Evolutionary conservation across 164 flowering plant genomes (phyloP).

Genomic region (Hamamelis virginiana): DNA sequence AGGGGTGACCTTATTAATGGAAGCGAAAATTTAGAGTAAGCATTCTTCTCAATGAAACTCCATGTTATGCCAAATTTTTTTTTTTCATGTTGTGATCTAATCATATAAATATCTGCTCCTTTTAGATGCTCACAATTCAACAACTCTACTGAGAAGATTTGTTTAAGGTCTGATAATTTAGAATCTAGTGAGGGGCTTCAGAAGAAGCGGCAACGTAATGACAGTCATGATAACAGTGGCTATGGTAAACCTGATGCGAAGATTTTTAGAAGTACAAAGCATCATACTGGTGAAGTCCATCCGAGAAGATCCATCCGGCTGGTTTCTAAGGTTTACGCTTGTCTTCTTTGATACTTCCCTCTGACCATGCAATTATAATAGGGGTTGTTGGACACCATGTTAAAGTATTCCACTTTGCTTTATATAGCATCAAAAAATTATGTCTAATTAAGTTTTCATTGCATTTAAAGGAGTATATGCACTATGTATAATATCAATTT

Average conservation of each 20-base stretch:
- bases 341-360: not conserved
- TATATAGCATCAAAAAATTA: not conserved
- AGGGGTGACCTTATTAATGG: conserved; percentile 22
- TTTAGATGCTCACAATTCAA: conserved; percentile 38
- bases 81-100: conserved; percentile 1
- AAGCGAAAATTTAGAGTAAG: conserved; percentile 38
- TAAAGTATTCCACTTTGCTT: not conserved
- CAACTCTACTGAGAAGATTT: conserved; percentile 22
- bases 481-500: no score
- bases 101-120: conserved; percentile 8
- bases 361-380: not conserved
- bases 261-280: conserved; percentile 31
- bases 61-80: not conserved
- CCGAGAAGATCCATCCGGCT: conserved; percentile 51
- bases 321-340: conserved; percentile 34
- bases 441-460: no score
- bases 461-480: no score
- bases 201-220: conserved; percentile 23
- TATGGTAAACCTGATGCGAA: conserved; percentile 15
- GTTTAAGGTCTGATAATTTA: conserved; percentile 10
- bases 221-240: conserved; percentile 8
- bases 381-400: not conserved
- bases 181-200: conserved; percentile 24
- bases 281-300: conserved; percentile 17
- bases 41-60: conserved; percentile 1